phyloP scores from a whole-genome alignment of 2,329 filamentous ascomycete species.

The Fusarium sublunatum region DNA sequence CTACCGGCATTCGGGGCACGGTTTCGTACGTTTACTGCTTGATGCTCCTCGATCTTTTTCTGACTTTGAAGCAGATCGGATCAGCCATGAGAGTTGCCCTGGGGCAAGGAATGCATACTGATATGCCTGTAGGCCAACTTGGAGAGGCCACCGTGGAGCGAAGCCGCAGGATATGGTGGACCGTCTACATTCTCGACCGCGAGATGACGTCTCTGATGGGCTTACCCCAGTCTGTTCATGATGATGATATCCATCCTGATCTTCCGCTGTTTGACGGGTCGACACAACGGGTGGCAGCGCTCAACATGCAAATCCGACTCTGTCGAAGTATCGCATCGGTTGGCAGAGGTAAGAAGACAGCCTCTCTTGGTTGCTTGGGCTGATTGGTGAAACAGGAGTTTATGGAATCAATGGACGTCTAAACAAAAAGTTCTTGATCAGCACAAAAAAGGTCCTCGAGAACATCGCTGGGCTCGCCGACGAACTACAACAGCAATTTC shows the following conservation, averaged over 20 bases:
- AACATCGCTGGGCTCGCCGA: conserved; percentile 47
- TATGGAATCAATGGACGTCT: conserved; percentile 48
- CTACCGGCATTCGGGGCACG: conserved; percentile 58
- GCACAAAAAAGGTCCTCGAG: conserved; percentile 48
- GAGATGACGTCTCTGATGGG: conserved; percentile 67
- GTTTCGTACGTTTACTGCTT: conserved; percentile 51
- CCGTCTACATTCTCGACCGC: conserved; percentile 63
- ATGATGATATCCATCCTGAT: conserved; percentile 62
- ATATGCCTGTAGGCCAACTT: conserved; percentile 58
- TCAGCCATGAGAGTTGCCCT: conserved; percentile 63
- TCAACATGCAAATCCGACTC: conserved; percentile 50
- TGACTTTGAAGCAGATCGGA: conserved; percentile 54
- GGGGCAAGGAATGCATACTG: conserved; percentile 63
- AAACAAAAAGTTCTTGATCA: conserved; percentile 48
- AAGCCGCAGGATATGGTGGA: conserved; percentile 65
- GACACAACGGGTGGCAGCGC: conserved; percentile 40
- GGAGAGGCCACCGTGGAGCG: conserved; percentile 57
- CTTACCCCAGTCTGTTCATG: conserved; percentile 59
- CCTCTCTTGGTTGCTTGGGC: accelerated
- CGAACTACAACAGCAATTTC: conserved; percentile 48
- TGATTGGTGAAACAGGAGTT: conserved; percentile 32
- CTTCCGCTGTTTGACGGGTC: conserved; percentile 49
- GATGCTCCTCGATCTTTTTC: neutral
- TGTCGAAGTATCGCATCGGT: conserved; percentile 48
- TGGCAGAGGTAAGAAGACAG: conserved; percentile 40